A percentile compares a stretch with the other conserved stretches of the same genome.
Conservation (phyloP, 345 rosid species). For the Combretum micranthum region DNA sequence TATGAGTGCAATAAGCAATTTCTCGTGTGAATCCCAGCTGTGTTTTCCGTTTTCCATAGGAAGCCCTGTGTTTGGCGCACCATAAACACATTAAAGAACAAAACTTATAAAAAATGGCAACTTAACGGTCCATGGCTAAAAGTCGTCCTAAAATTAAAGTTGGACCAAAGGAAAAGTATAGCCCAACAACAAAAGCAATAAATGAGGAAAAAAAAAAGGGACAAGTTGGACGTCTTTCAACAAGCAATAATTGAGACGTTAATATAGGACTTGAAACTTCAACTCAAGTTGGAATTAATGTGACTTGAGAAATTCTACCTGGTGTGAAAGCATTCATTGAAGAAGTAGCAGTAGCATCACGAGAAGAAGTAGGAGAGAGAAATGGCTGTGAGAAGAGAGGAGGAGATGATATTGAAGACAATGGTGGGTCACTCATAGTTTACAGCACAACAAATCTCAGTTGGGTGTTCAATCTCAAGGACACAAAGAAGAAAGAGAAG, state of each 20-base stretch:
- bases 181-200: too few relatives aligned
- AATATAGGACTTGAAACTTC: background rate
- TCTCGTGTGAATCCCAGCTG: conserved; percentile 35
- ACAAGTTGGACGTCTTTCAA: background rate
- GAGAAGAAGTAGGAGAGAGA: conserved; percentile 3
- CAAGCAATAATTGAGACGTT: background rate
- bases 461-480: background rate
- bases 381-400: background rate
- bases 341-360: background rate
- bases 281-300: background rate
- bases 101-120: too few relatives aligned
- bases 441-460: background rate
- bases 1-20: conserved; percentile 36
- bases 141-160: too few relatives aligned
- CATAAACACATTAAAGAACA: too few relatives aligned
- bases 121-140: too few relatives aligned
- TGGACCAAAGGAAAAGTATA: too few relatives aligned
- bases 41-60: conserved; percentile 32
- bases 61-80: conserved; percentile 31
- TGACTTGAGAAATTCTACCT: background rate
- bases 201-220: too few relatives aligned
- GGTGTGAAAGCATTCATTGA: background rate
- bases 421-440: conserved; percentile 3
- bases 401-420: conserved; percentile 6
- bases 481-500: conserved; percentile 3